phyloP scores from a whole-genome alignment of 2,329 filamentous ascomycete genomes.

The Canariomyces notabilis region DNA sequence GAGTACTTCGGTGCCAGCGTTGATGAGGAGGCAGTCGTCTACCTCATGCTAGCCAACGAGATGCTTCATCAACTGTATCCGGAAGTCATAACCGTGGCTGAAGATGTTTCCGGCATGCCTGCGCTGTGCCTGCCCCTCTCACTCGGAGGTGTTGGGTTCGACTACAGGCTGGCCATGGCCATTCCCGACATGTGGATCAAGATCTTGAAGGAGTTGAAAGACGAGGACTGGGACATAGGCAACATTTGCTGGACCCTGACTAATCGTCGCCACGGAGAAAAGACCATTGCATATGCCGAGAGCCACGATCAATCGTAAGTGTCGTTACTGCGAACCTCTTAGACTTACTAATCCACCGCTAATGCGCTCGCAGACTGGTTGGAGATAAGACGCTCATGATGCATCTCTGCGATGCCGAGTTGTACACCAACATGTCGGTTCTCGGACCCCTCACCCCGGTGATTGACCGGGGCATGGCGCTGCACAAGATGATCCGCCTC shows the following conservation, averaged over 20 bases:
- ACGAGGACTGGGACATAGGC: conserved; percentile 87
- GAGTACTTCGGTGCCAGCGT: conserved; percentile 91
- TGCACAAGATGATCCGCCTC: conserved; percentile 97
- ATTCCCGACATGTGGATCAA: conserved; percentile 99
- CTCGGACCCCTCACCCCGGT: conserved; percentile 77
- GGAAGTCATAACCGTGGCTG: conserved; percentile 82
- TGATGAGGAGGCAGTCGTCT: conserved; percentile 89
- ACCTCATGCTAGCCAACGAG: conserved; percentile 94
- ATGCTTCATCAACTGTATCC: conserved; percentile 90
- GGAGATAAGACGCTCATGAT: conserved; percentile 97
- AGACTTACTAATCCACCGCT: background rate
- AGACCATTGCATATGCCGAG: conserved; percentile 96
- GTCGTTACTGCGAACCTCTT: background rate
- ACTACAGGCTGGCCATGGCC: conserved; percentile 96
- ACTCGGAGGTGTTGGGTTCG: conserved; percentile 89
- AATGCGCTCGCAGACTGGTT: conserved; percentile 60
- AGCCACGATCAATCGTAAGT: conserved; percentile 96
- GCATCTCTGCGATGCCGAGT: conserved; percentile 94
- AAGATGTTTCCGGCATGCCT: conserved; percentile 98
- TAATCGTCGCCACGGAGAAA: conserved; percentile 91
- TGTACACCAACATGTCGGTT: conserved; percentile 96
- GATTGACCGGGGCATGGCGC: conserved; percentile 83
- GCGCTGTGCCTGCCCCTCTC: conserved; percentile 84
- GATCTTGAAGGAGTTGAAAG: conserved; percentile 86
- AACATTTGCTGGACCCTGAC: conserved; percentile 82